phyloP scores from a whole-genome alignment of 768 basidiomycete genomes.

The Boletus rubropictus region DNA sequence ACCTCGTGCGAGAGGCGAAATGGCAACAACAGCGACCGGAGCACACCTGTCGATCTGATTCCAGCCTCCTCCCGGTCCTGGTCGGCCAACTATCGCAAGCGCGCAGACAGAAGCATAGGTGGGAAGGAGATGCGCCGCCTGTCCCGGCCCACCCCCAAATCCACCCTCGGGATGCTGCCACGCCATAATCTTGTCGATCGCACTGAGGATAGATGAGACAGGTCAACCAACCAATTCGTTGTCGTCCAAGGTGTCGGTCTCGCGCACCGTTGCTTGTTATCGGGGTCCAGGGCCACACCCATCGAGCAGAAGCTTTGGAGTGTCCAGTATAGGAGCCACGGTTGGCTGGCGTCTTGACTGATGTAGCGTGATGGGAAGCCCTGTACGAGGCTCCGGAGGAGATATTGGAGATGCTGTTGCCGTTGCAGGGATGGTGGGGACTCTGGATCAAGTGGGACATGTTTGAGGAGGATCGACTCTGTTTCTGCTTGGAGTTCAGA shows the following conservation, averaged over 20 bases:
- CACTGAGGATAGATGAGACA: conserved; percentile 36
- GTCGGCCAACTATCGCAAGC: conserved; percentile 73
- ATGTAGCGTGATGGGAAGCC: conserved; percentile 76
- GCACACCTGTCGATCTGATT: conserved; percentile 76
- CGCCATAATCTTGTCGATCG: conserved; percentile 71
- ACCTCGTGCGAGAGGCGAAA: neutral
- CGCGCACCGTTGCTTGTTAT: conserved; percentile 63
- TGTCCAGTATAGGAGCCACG: conserved; percentile 94
- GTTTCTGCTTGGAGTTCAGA: conserved; percentile 59
- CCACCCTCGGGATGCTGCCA: conserved; percentile 87
- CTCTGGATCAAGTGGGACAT: conserved; percentile 37
- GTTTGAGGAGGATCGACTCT: conserved; percentile 55
- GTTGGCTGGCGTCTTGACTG: conserved; percentile 88
- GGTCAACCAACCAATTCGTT: neutral
- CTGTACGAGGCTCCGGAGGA: conserved; percentile 65
- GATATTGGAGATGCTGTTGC: conserved; percentile 67
- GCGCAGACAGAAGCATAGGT: conserved; percentile 86
- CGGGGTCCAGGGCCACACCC: conserved; percentile 73
- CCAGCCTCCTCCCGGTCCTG: conserved; percentile 76
- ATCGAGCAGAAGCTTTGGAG: conserved; percentile 77
- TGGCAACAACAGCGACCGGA: neutral
- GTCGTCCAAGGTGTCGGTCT: neutral
- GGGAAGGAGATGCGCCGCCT: conserved; percentile 80
- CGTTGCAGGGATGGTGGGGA: conserved; percentile 44
- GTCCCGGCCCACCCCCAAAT: conserved; percentile 88